Conservation (phyloP, 164 flowering plant genomes). For the Tinospora cordifolia region DNA sequence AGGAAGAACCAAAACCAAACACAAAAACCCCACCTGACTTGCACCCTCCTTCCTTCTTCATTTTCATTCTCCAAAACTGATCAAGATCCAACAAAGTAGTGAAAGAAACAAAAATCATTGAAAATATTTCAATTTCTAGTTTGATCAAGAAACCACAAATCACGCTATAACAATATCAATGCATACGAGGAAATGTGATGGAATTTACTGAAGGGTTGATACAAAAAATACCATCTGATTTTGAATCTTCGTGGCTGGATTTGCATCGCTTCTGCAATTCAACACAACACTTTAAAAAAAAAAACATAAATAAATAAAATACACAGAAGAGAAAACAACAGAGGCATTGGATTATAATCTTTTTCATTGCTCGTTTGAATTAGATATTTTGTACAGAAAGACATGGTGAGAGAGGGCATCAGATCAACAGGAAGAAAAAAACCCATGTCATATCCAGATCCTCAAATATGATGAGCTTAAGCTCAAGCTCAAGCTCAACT, state of each 20-base stretch:
- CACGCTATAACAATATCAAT: no score
- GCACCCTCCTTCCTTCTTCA: no score
- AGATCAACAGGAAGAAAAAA: conserved; percentile 6
- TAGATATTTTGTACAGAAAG: conserved; percentile 20
- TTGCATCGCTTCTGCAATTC: not conserved
- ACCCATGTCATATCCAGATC: conserved; percentile 13
- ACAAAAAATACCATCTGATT: not conserved
- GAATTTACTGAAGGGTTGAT: no score
- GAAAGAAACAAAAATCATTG: not conserved
- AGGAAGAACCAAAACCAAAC: not conserved
- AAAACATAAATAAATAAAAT: not conserved
- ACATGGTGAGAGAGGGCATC: not conserved
- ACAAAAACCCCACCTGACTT: not conserved
- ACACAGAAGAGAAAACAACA: not conserved
- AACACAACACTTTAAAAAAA: not conserved
- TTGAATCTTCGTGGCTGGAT: not conserved
- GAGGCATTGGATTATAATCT: conserved; percentile 1
- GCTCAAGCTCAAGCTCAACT: no score
- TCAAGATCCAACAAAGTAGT: not conserved
- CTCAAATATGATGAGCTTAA: conserved; percentile 11
- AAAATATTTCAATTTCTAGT: no score
- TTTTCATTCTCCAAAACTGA: not conserved
- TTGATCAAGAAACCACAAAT: no score
- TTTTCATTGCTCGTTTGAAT: conserved; percentile 15
- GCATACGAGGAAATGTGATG: no score